Evolutionary conservation across 352 stramenopile species (phyloP).

Genomic region (Phytophthora nicotianae): DNA sequence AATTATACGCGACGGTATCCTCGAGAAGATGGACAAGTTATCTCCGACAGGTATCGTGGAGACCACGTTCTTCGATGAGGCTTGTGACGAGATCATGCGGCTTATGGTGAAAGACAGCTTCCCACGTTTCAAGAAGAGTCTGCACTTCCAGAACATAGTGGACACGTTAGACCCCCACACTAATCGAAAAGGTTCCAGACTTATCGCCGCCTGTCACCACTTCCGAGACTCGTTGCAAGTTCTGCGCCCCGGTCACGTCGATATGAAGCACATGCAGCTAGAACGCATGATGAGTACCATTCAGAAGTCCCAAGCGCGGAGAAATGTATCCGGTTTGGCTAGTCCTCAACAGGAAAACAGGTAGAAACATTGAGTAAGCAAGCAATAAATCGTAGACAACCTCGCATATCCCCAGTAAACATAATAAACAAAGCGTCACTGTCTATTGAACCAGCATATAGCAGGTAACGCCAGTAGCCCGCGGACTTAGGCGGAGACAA

Average conservation of each 20-base stretch:
- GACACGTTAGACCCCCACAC: constrained; percentile 67
- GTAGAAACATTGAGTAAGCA: not conserved
- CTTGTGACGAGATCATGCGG: constrained; percentile 80
- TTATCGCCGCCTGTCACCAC: constrained; percentile 70
- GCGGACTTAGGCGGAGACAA: constrained; percentile 44
- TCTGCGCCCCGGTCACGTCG: constrained; percentile 59
- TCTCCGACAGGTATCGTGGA: constrained; percentile 29
- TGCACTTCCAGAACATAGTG: constrained; percentile 66
- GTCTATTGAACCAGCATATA: constrained; percentile 26
- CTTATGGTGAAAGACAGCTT: constrained; percentile 86
- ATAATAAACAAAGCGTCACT: constrained; percentile 20
- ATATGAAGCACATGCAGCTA: constrained; percentile 56
- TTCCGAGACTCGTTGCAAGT: constrained; percentile 75
- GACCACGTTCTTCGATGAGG: constrained; percentile 56
- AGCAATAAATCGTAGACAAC: constrained; percentile 12
- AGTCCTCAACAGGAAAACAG: constrained; percentile 8
- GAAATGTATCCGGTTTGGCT: constrained; percentile 25
- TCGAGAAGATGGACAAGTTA: constrained; percentile 38
- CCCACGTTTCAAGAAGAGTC: constrained; percentile 79
- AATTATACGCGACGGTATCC: constrained; percentile 49
- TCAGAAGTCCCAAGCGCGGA: constrained; percentile 57
- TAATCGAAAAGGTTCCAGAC: constrained; percentile 64
- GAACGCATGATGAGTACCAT: constrained; percentile 77
- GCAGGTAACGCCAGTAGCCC: not conserved
- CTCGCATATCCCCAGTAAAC: constrained; percentile 3